Evolutionary conservation across 2,329 filamentous ascomycete species (phyloP).

Genomic region (Pseudopyricularia cyperi): DNA sequence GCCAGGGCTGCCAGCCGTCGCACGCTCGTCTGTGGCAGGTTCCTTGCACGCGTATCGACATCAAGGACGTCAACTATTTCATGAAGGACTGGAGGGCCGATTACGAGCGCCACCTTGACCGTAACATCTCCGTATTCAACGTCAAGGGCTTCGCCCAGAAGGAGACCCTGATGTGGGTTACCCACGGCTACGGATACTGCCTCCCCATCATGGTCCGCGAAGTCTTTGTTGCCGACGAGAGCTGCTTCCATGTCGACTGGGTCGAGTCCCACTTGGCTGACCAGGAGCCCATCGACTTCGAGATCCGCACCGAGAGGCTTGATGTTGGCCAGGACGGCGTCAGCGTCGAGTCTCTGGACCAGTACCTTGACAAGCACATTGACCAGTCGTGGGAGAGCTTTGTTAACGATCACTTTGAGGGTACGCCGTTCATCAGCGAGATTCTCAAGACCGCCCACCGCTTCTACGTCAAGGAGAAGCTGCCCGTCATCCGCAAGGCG

Average conservation of each 20-base stretch:
- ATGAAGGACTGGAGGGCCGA: conserved; percentile 99
- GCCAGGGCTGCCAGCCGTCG: conserved; percentile 86
- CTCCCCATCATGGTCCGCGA: conserved; percentile 88
- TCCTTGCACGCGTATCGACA: conserved; percentile 93
- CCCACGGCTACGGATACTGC: conserved; percentile 88
- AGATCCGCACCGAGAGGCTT: conserved; percentile 75
- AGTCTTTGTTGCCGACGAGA: conserved; percentile 82
- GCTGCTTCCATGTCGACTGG: conserved; percentile 91
- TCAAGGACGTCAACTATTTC: conserved; percentile 97
- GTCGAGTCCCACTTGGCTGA: conserved; percentile 60
- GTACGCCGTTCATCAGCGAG: conserved; percentile 87
- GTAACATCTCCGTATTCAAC: conserved; percentile 83
- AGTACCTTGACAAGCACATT: conserved; percentile 92
- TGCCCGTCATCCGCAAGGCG: conserved; percentile 85
- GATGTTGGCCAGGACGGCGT: conserved; percentile 85
- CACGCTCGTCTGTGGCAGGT: conserved; percentile 96
- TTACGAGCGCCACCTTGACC: conserved; percentile 78
- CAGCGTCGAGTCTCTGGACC: conserved; percentile 64
- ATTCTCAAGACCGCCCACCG: conserved; percentile 93
- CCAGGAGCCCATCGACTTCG: conserved; percentile 66
- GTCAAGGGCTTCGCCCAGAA: conserved; percentile 71
- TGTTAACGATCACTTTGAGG: conserved; percentile 91
- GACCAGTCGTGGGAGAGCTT: conserved; percentile 86
- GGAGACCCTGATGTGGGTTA: conserved; percentile 73
- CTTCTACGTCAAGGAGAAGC: conserved; percentile 79